phyloP scores from a whole-genome alignment of 768 basidiomycete genomes.

The Pleurotus sapidus region DNA sequence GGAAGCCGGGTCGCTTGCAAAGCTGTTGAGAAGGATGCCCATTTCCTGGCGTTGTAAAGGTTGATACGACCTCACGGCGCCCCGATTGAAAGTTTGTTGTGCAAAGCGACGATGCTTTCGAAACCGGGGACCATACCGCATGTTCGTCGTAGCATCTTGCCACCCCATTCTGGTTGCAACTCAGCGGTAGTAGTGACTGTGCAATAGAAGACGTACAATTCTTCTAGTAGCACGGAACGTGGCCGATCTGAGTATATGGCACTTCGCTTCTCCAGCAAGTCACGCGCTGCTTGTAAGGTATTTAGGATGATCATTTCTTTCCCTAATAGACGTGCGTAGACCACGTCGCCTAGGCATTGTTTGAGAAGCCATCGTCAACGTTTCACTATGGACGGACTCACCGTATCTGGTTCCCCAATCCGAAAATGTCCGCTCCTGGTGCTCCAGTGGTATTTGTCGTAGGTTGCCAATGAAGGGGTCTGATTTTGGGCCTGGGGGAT shows the following conservation, averaged over 20 bases:
- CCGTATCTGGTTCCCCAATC: constrained; percentile 43
- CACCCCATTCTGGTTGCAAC: constrained; percentile 1
- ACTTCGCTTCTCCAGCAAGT: constrained; percentile 52
- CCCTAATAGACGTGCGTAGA: constrained; percentile 38
- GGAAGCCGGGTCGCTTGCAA: constrained; percentile 34
- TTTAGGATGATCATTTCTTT: constrained; percentile 50
- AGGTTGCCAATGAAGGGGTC: constrained; percentile 46
- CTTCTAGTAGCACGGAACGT: constrained; percentile 43
- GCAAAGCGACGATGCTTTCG: constrained; percentile 51
- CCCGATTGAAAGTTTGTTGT: constrained; percentile 45
- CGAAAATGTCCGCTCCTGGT: constrained; percentile 36
- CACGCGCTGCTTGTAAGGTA: constrained; percentile 38
- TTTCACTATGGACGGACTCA: constrained; percentile 17
- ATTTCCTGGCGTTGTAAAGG: constrained; percentile 42
- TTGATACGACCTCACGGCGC: constrained; percentile 32
- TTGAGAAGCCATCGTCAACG: neutral
- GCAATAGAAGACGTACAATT: constrained; percentile 33
- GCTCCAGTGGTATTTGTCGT: constrained; percentile 37
- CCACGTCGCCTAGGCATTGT: constrained; percentile 34
- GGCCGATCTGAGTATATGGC: constrained; percentile 54
- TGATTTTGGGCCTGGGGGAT: constrained; percentile 47
- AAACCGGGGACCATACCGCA: constrained; percentile 38
- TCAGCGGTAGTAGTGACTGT: neutral
- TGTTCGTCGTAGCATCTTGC: constrained; percentile 4
- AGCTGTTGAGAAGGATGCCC: constrained; percentile 35